These are phyloP conservation scores for Taxillus chinensis DNA, from an alignment of 164 flowering plant species.

Conservation along the genomic window DNA sequence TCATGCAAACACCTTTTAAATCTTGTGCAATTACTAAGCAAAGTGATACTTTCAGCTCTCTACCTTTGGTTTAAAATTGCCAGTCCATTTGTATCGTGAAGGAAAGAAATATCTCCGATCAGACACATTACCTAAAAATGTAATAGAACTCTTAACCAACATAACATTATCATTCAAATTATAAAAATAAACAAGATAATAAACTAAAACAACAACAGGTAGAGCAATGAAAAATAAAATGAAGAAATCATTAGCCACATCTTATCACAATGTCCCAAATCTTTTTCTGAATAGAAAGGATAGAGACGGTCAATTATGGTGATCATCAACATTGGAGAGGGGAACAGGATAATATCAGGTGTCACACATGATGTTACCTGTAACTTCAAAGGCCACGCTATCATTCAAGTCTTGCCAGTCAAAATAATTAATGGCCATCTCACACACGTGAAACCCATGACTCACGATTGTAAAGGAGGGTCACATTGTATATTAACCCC, in stretches of 20 bases:
- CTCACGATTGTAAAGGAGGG: too few relatives aligned
- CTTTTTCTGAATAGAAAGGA: background rate
- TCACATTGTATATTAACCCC: too few relatives aligned
- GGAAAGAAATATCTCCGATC: constrained; percentile 88
- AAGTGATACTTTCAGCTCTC: background rate
- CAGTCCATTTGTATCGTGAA: constrained; percentile 96
- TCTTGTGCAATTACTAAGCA: too few relatives aligned
- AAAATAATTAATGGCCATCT: too few relatives aligned
- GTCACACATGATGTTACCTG: too few relatives aligned
- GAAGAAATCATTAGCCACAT: background rate
- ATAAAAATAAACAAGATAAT: background rate
- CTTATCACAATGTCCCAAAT: background rate
- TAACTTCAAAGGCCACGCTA: too few relatives aligned
- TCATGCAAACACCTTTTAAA: too few relatives aligned
- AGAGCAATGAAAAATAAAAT: background rate
- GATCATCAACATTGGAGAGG: too few relatives aligned
- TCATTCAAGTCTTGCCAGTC: too few relatives aligned
- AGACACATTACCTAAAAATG: constrained; percentile 60
- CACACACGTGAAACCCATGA: too few relatives aligned
- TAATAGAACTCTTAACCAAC: constrained; percentile 4
- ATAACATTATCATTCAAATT: background rate
- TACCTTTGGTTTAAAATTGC: constrained; percentile 72
- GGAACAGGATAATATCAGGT: too few relatives aligned
- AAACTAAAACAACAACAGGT: background rate
- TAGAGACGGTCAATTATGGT: background rate